Evolutionary conservation across 495 filamentous ascomycete species (phyloP).

Genomic region (Talaromyces liani): DNA sequence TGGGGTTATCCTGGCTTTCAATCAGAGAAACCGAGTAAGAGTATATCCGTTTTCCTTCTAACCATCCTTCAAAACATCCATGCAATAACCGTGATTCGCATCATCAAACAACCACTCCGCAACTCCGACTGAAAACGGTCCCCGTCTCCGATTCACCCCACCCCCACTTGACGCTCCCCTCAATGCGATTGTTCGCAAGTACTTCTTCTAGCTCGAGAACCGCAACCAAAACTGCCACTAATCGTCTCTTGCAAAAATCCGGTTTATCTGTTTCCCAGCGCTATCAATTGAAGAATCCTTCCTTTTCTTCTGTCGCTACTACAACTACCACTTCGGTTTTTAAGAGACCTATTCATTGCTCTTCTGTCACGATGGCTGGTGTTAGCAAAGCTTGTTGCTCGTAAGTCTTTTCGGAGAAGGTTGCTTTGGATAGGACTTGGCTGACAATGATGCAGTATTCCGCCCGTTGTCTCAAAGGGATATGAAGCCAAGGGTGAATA

Average conservation of each 20-base stretch:
- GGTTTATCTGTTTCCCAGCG: not conserved
- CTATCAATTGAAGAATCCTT: not conserved
- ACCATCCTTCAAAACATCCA: not conserved
- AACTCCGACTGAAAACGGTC: not conserved
- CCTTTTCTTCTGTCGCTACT: not conserved
- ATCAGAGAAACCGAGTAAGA: not conserved
- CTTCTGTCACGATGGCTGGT: constrained; percentile 31
- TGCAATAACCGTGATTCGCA: too few relatives aligned
- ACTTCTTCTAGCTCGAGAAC: not conserved
- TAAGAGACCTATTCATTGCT: constrained; percentile 13
- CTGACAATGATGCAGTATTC: constrained; percentile 26
- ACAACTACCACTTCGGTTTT: not conserved
- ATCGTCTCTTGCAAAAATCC: not conserved
- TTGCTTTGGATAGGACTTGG: not conserved
- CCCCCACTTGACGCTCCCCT: not conserved
- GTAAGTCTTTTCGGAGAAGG: constrained; percentile 17
- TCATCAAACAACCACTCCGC: not conserved
- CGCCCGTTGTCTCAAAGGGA: constrained; percentile 47
- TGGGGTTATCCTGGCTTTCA: not conserved
- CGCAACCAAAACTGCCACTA: not conserved
- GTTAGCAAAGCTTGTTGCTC: constrained; percentile 44
- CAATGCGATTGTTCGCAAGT: not conserved
- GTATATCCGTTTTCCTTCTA: not conserved
- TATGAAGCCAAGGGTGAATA: constrained; percentile 56
- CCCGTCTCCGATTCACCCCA: not conserved